A percentile compares a stretch with the other conserved stretches of the same genome.
phyloP scores from a whole-genome alignment of 495 filamentous ascomycete species.

The Hypoxylon intermedium region DNA sequence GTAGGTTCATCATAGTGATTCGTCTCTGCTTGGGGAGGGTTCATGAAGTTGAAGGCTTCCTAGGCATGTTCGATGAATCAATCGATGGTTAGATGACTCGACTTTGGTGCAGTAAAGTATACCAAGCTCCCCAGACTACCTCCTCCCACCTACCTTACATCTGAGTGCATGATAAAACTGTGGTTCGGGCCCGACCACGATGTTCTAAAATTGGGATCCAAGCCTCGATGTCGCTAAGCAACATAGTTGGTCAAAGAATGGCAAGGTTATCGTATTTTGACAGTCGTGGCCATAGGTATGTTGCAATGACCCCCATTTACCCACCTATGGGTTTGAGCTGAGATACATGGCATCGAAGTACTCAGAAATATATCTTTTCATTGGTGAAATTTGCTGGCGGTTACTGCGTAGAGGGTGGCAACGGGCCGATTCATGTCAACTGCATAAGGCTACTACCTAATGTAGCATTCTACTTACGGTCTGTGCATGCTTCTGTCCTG shows the following conservation, averaged over 20 bases:
- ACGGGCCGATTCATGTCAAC: neutral
- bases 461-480: neutral
- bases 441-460: no score
- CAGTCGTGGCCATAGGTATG: neutral
- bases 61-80: neutral
- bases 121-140: neutral
- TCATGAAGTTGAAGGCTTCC: neutral
- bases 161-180: neutral
- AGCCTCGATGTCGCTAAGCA: neutral
- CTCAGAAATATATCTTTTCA: neutral
- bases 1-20: neutral
- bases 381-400: neutral
- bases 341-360: neutral
- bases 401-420: neutral
- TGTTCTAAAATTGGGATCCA: neutral
- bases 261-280: neutral
- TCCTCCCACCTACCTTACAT: neutral
- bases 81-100: neutral
- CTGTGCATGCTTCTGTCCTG: neutral
- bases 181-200: neutral
- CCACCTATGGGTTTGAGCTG: neutral
- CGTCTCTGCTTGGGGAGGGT: neutral
- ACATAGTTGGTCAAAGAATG: neutral
- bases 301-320: neutral
- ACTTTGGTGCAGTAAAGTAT: neutral